phyloP scores from a whole-genome alignment of 345 rosid species.

The Syzygium grande region DNA sequence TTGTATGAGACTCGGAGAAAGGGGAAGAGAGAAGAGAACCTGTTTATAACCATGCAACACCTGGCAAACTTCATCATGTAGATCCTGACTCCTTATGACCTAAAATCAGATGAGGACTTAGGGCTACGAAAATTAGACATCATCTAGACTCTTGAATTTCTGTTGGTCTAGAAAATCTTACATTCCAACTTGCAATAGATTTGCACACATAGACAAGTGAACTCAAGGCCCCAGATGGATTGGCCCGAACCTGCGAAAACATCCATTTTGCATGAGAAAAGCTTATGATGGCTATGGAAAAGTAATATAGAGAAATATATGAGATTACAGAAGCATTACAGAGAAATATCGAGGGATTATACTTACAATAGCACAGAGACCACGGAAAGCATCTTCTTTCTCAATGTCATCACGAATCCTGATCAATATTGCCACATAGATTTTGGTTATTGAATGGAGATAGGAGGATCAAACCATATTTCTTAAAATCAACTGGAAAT shows the following conservation, averaged over 20 bases:
- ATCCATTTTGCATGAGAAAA: background rate
- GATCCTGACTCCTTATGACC: constrained; percentile 87
- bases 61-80: constrained; percentile 80
- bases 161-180: constrained; percentile 26
- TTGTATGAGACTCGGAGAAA: background rate
- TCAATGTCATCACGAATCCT: constrained; percentile 97
- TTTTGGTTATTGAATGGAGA: background rate
- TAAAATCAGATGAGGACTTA: constrained; percentile 3
- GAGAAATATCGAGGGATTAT: background rate
- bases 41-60: constrained; percentile 92
- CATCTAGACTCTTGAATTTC: background rate
- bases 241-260: constrained; percentile 60
- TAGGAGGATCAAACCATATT: background rate
- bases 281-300: background rate
- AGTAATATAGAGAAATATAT: background rate
- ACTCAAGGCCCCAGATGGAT: constrained; percentile 88
- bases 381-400: constrained; percentile 97
- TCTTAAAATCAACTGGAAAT: background rate
- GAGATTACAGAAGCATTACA: background rate
- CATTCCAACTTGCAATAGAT: constrained; percentile 98
- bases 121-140: background rate
- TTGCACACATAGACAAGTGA: constrained; percentile 81
- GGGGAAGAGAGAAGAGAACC: constrained; percentile 21
- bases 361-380: constrained; percentile 92
- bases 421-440: constrained; percentile 4